Conservation (phyloP, 768 basidiomycete genomes). For the Baorangia bicolor region DNA sequence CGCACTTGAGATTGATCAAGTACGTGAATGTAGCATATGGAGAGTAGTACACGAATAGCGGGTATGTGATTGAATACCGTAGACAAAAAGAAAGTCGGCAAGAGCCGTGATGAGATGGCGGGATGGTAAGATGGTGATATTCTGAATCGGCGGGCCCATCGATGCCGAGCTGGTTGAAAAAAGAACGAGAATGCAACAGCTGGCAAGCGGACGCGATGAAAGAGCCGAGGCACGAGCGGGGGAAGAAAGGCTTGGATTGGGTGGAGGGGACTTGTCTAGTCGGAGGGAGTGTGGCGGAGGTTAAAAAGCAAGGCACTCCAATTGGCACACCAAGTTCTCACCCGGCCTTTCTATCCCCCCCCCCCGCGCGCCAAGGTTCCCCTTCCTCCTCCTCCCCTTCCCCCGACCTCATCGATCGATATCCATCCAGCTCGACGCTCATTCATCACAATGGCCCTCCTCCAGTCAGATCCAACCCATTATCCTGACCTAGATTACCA, state of each 20-base stretch:
- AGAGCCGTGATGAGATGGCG: constrained; percentile 5
- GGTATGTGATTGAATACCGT: constrained; percentile 3
- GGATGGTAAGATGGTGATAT: neutral
- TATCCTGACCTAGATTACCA: constrained; percentile 30
- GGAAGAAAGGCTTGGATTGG: neutral
- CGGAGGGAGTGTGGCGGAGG: constrained; percentile 26
- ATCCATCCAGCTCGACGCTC: neutral
- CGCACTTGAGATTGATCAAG: neutral
- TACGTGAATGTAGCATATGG: neutral
- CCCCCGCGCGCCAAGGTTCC: constrained; percentile 22
- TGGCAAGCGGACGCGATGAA: no score
- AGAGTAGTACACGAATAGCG: neutral
- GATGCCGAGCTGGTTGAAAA: no score
- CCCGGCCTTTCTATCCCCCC: constrained; percentile 17
- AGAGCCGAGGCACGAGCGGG: neutral
- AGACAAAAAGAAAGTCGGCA: neutral
- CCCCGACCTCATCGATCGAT: constrained; percentile 7
- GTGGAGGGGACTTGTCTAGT: neutral
- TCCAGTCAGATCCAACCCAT: constrained; percentile 21
- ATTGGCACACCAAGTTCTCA: constrained; percentile 28
- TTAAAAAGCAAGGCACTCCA: constrained; percentile 29
- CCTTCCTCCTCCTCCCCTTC: neutral
- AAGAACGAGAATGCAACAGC: no score
- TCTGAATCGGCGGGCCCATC: no score
- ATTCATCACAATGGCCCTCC: constrained; percentile 25